Conservation (phyloP, 495 filamentous ascomycete genomes). For the Margaritispora aquatica region DNA sequence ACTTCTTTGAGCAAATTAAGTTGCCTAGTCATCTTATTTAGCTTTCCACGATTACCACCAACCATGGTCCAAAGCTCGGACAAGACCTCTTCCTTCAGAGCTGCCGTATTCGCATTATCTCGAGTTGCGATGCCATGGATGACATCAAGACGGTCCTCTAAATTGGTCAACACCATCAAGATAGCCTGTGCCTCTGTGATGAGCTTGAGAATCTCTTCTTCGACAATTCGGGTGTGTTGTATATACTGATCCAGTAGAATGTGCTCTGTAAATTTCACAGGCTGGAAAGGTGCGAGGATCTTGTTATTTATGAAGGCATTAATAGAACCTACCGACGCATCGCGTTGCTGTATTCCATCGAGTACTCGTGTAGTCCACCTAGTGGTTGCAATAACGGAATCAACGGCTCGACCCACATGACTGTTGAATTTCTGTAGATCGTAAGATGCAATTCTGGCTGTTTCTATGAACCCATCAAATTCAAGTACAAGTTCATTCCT, state of each 20-base stretch:
- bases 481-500: slow-evolving; percentile 60
- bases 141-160: slow-evolving; percentile 55
- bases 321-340: slow-evolving; percentile 32
- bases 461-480: slow-evolving; percentile 60
- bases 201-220: slow-evolving; percentile 55
- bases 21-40: slow-evolving; percentile 51
- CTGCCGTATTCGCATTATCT: slow-evolving; percentile 38
- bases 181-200: slow-evolving; percentile 61
- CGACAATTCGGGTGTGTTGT: slow-evolving; percentile 54
- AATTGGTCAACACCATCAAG: slow-evolving; percentile 46
- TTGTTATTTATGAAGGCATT: slow-evolving; percentile 34
- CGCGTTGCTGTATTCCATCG: slow-evolving; percentile 34
- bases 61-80: slow-evolving; percentile 63
- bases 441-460: slow-evolving; percentile 44
- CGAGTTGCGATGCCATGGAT: slow-evolving; percentile 58
- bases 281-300: slow-evolving; percentile 52
- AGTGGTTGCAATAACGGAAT: slow-evolving; percentile 62
- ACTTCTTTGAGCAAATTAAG: slow-evolving; percentile 53
- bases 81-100: slow-evolving; percentile 52
- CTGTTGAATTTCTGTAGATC: slow-evolving; percentile 63
- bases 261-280: slow-evolving; percentile 43
- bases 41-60: slow-evolving; percentile 50
- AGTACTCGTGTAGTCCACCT: slow-evolving; percentile 55
- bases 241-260: slow-evolving; percentile 56
- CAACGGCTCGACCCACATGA: slow-evolving; percentile 60